Percentiles rank a stretch among this genome's conserved stretches.
These are phyloP conservation scores for Calcarisporium arbuscula DNA, from an alignment of 2,329 filamentous ascomycete genomes.

Conservation along the genomic window DNA sequence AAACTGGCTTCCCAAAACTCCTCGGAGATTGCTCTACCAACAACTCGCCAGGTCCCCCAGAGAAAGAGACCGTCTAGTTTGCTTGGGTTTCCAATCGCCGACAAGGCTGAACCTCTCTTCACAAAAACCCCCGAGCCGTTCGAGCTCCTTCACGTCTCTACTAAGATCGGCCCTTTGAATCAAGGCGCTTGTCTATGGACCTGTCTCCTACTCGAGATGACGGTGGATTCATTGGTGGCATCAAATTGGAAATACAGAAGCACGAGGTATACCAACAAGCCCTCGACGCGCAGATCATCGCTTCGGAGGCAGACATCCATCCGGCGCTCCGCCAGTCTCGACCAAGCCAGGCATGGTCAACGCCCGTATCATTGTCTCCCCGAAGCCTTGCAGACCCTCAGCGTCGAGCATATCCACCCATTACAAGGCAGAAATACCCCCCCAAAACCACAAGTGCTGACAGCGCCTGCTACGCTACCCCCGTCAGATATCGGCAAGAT, in stretches of 20 bases:
- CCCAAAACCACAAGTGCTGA: conserved; percentile 18
- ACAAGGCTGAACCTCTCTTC: conserved; percentile 14
- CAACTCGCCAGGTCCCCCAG: conserved; percentile 7
- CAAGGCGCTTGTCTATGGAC: conserved; percentile 26
- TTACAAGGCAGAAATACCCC: conserved; percentile 23
- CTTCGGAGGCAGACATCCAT: conserved; percentile 22
- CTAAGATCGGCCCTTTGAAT: conserved; percentile 28
- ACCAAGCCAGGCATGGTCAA: conserved; percentile 18
- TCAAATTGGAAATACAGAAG: conserved; percentile 33
- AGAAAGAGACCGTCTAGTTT: conserved; percentile 17
- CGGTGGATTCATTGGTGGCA: conserved; percentile 37
- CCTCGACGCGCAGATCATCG: conserved; percentile 17
- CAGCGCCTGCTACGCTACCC: conserved; percentile 18
- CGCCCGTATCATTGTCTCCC: conserved; percentile 17
- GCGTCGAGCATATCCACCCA: conserved; percentile 28
- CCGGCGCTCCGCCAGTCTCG: conserved; percentile 26
- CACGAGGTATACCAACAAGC: conserved; percentile 24
- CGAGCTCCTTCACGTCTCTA: conserved; percentile 29
- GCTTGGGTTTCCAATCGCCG: conserved; percentile 18
- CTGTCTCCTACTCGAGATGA: too few relatives aligned
- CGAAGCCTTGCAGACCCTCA: conserved; percentile 15
- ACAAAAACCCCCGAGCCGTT: conserved; percentile 23
- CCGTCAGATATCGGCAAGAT: conserved; percentile 26
- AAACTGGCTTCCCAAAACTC: conserved; percentile 9
- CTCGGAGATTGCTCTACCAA: conserved; percentile 11